Evolutionary conservation across 2,329 filamentous ascomycete genomes (phyloP).

Genomic region (Madurella mycetomatis): DNA sequence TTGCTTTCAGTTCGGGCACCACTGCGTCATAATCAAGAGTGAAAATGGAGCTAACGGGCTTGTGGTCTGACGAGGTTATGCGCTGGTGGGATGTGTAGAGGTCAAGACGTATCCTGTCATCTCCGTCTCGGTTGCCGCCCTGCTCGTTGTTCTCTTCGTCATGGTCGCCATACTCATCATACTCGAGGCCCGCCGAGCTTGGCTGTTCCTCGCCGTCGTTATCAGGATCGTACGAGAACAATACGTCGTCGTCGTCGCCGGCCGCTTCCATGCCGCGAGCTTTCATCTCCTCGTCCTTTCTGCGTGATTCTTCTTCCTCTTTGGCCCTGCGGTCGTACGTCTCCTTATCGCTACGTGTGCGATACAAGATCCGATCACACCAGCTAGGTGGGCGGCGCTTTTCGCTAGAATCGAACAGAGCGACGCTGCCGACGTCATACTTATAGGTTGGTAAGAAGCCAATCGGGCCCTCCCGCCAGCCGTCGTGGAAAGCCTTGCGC

Average conservation of each 20-base stretch:
- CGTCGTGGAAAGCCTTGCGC: slow-evolving; percentile 81
- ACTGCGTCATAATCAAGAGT: slow-evolving; percentile 81
- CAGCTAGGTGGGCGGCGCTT: slow-evolving; percentile 91
- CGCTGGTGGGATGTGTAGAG: slow-evolving; percentile 85
- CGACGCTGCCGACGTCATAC: slow-evolving; percentile 91
- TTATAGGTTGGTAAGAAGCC: slow-evolving; percentile 94
- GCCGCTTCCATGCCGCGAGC: slow-evolving; percentile 69
- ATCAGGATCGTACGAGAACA: slow-evolving; percentile 76
- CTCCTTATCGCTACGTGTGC: slow-evolving; percentile 67
- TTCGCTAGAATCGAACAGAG: slow-evolving; percentile 90
- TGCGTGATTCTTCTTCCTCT: slow-evolving; percentile 63
- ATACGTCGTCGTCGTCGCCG: slow-evolving; percentile 71
- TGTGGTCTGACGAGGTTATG: slow-evolving; percentile 91
- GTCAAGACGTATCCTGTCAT: slow-evolving; percentile 52
- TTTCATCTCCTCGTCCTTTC: slow-evolving; percentile 81
- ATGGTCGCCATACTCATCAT: slow-evolving; percentile 56
- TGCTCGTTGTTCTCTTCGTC: slow-evolving; percentile 46
- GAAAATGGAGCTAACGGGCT: slow-evolving; percentile 81
- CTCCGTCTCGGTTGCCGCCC: slow-evolving; percentile 54
- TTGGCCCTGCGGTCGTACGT: slow-evolving; percentile 58
- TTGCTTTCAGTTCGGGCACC: slow-evolving; percentile 76
- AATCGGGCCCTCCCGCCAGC: slow-evolving; percentile 86
- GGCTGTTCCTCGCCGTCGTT: slow-evolving; percentile 54
- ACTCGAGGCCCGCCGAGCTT: slow-evolving; percentile 48
- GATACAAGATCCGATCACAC: slow-evolving; percentile 91